Conservation (phyloP, 352 stramenopile species). For the Elongisporangium senticosum region DNA sequence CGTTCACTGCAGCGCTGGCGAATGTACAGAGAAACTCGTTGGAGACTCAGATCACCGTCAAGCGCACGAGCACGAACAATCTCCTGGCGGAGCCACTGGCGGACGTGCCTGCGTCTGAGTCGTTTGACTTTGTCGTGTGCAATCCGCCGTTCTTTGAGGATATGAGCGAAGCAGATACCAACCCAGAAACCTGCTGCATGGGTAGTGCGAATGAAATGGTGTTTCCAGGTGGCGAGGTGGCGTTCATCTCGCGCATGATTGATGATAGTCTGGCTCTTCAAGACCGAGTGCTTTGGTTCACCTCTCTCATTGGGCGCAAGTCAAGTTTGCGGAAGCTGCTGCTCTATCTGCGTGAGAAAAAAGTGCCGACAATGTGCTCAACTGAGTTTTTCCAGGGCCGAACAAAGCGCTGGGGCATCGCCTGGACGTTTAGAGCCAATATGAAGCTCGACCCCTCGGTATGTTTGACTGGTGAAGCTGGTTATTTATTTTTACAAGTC, state of each 20-base stretch:
- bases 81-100: conserved; percentile 47
- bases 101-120: conserved; percentile 11
- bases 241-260: conserved; percentile 93
- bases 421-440: conserved; percentile 80
- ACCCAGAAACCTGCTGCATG: conserved; percentile 68
- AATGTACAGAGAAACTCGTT: conserved; percentile 91
- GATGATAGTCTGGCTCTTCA: conserved; percentile 80
- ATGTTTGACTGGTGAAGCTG: conserved; percentile 8
- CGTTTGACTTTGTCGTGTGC: conserved; percentile 93
- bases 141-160: conserved; percentile 96
- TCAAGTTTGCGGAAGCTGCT: conserved; percentile 88
- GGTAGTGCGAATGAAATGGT: conserved; percentile 80
- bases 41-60: conserved; percentile 45
- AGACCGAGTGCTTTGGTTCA: conserved; percentile 89
- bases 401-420: conserved; percentile 92
- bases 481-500: conserved; percentile 6
- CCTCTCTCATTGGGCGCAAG: conserved; percentile 92
- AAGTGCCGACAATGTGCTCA: conserved; percentile 72
- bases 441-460: conserved; percentile 31
- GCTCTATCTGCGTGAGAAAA: conserved; percentile 63
- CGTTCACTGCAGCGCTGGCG: conserved; percentile 65
- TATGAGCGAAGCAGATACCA: conserved; percentile 69
- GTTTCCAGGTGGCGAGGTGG: conserved; percentile 89
- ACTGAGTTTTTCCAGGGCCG: conserved; percentile 94
- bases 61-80: conserved; percentile 29